Percentiles rank a stretch among this genome's conserved stretches.
phyloP scores from a whole-genome alignment of 2,329 filamentous ascomycete species.

The Cadophora sp. region DNA sequence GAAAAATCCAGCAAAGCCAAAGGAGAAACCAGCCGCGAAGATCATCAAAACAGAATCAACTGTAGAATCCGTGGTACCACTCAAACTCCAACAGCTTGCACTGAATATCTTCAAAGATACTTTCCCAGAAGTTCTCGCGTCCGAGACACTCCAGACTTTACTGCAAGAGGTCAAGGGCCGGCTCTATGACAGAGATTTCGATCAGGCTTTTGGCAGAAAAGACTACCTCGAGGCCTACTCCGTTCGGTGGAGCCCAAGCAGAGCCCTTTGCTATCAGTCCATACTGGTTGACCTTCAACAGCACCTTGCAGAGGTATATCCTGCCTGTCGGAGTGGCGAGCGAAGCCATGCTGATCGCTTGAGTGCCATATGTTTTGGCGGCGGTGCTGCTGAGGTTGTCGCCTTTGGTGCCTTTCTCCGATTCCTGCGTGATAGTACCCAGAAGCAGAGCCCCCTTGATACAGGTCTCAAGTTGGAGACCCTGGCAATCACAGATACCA shows the following conservation, averaged over 20 bases:
- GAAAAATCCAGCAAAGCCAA: slow-evolving; percentile 4
- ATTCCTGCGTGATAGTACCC: slow-evolving; percentile 42
- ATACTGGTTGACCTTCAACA: slow-evolving; percentile 52
- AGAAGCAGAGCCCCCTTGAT: slow-evolving; percentile 19
- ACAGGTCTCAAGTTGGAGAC: slow-evolving; percentile 19
- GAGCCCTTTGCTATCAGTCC: slow-evolving; percentile 80
- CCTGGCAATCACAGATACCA: slow-evolving; percentile 24
- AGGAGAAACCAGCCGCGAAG: slow-evolving; percentile 12
- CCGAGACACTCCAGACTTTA: slow-evolving; percentile 56
- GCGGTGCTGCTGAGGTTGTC: slow-evolving; percentile 69
- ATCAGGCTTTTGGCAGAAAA: slow-evolving; percentile 74
- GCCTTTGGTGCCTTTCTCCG: slow-evolving; percentile 63
- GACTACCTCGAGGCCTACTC: slow-evolving; percentile 84
- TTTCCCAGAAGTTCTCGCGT: slow-evolving; percentile 60
- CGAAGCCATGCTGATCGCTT: slow-evolving; percentile 1
- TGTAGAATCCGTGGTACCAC: slow-evolving; percentile 46
- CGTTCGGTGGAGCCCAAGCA: slow-evolving; percentile 86
- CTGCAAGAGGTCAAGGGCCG: slow-evolving; percentile 87
- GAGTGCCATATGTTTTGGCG: slow-evolving; percentile 41
- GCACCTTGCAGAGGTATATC: slow-evolving; percentile 32
- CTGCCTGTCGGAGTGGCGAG: slow-evolving; percentile 2
- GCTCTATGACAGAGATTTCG: slow-evolving; percentile 86
- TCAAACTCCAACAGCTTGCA: slow-evolving; percentile 70
- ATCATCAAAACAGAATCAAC: not conserved
- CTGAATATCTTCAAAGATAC: slow-evolving; percentile 75